Evolutionary conservation across 2,329 filamentous ascomycete genomes (phyloP), one percentile per base, ranked within the genome.

Genomic region (Coniella lustricola): DNA sequence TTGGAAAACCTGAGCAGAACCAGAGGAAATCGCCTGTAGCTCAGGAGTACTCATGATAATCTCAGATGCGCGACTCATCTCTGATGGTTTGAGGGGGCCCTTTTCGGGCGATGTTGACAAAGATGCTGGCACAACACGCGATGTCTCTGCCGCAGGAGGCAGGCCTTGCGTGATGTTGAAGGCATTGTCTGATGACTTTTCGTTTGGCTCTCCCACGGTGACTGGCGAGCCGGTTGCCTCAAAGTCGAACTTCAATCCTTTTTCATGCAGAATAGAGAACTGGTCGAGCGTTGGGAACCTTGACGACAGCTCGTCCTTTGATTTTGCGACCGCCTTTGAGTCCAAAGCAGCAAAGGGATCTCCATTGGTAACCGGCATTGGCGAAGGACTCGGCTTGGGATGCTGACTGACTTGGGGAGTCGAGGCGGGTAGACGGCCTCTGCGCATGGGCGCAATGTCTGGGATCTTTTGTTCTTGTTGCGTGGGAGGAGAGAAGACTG

Each of bases 321-420:
- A 70, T 49, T 77, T 82, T 2, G 84, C 77, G 10, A 13, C 45
- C n/a, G 47, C 14, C 5, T 36, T 35, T 34, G 47, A 39, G 63
- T 98, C 93, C 21, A 98, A 75, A 0, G 88, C 89, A 16, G 89
- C 89, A 63, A 97, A 98, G 0, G 93, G 93, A 64, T 98, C 93
- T 40, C 79, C 82, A 21, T 76, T 75, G 1, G 82, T 77, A 36
- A 84, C 82, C 54, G 83, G 78, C 56, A 82, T 77, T 0, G 88
- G 85, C 4, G 87, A 89, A 7, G 82, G 77, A 57, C 71, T 84
- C 46, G 77, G 78, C 60, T 80, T 82, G 34, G 71, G 56, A 43
- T 67, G 61, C 25, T 42, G 39, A 18, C 29, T 41, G 14, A 48
- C 33, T 49, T 72, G 71, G 20, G 68, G 64, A 8, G 67, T 64